Evolutionary conservation across 139 green algal species (phyloP).

Genomic region (Zygnema circumcarinatum): DNA sequence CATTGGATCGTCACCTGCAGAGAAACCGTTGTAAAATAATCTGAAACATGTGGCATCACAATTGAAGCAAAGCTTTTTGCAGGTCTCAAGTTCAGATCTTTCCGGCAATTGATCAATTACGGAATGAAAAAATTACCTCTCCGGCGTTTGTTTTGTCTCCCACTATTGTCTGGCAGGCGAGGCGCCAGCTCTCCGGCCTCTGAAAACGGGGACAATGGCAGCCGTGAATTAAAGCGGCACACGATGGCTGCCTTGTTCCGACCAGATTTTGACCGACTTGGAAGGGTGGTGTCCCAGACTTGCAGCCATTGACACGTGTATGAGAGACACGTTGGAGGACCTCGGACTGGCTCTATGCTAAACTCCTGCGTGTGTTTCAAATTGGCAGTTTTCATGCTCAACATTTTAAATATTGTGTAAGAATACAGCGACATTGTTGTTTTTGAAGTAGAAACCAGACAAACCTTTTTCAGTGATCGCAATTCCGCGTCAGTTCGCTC

Average conservation of each 20-base stretch:
- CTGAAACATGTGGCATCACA: not conserved
- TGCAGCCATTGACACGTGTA: not conserved
- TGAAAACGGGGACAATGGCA: constrained; percentile 52
- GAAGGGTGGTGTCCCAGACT: not conserved
- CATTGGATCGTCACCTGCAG: not conserved
- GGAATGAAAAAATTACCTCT: constrained; percentile 31
- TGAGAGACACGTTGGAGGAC: not conserved
- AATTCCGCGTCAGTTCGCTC: constrained; percentile 64
- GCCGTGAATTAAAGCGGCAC: not conserved
- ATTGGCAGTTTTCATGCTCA: too few relatives aligned
- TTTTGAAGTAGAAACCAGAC: too few relatives aligned
- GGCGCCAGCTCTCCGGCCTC: constrained; percentile 64
- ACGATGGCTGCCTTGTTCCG: not conserved
- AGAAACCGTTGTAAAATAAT: not conserved
- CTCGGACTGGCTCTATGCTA: too few relatives aligned
- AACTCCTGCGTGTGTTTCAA: too few relatives aligned
- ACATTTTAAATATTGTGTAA: too few relatives aligned
- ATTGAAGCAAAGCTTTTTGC: not conserved
- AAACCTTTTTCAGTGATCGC: constrained; percentile 69
- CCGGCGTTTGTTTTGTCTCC: constrained; percentile 71
- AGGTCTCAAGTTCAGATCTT: not conserved
- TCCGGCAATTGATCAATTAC: not conserved
- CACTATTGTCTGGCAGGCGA: constrained; percentile 72
- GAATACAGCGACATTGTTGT: too few relatives aligned
- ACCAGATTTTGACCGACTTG: not conserved